Evolutionary conservation across 345 rosid genomes (phyloP).

Genomic region (Conringia planisiliqua): DNA sequence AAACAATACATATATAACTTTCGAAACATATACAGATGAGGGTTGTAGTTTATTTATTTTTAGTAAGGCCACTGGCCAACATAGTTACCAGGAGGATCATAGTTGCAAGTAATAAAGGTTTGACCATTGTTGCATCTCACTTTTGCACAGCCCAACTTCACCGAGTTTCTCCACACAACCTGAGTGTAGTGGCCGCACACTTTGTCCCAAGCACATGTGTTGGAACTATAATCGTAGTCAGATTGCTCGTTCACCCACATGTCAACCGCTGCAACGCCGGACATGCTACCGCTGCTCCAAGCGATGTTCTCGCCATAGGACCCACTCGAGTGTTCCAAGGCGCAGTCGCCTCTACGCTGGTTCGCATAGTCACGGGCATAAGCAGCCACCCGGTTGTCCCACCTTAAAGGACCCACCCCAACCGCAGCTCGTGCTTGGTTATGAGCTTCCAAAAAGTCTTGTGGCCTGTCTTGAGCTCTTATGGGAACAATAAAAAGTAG

Average conservation of each 20-base stretch:
- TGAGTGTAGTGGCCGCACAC: conserved; percentile 70
- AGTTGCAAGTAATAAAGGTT: conserved; percentile 56
- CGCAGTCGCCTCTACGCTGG: conserved; percentile 39
- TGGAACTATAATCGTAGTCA: conserved; percentile 43
- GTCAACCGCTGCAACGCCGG: conserved; percentile 43
- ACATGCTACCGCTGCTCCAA: conserved; percentile 35
- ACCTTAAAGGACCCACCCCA: conserved; percentile 41
- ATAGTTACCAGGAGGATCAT: conserved; percentile 54
- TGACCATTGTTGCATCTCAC: conserved; percentile 48
- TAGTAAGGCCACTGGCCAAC: conserved; percentile 43
- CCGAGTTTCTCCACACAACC: conserved; percentile 58
- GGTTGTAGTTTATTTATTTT: background rate
- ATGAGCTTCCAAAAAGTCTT: conserved; percentile 47
- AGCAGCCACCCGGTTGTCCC: conserved; percentile 45
- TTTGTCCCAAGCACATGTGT: conserved; percentile 37
- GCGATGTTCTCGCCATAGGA: conserved; percentile 64
- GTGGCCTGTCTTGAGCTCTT: conserved; percentile 39
- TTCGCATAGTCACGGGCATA: conserved; percentile 43
- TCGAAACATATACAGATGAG: background rate
- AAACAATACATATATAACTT: background rate
- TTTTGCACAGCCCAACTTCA: conserved; percentile 60
- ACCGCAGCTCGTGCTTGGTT: conserved; percentile 47
- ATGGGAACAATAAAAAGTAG: conserved; percentile 12
- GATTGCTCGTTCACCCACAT: conserved; percentile 54
- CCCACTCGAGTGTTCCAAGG: conserved; percentile 42